Base-by-base conservation (phyloP, 1,284 basidiomycete genomes). In the Leccinum proliferum region DNA sequence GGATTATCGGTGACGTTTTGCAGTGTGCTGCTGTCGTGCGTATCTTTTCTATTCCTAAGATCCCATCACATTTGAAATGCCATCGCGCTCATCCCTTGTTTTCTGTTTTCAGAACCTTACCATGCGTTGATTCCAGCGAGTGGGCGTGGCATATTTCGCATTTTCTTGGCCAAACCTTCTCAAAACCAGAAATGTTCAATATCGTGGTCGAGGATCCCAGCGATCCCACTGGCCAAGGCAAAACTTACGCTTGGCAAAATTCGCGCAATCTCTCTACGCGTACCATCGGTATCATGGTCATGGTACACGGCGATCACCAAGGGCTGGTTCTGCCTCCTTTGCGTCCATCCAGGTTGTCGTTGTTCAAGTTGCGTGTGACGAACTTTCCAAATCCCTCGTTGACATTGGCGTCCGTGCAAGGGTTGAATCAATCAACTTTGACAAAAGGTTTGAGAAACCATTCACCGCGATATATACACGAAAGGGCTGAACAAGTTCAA, bases 281-380 rank as follows among this genome's bases (percentile, higher is more conserved):
- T 63, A 87, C 92, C 43, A 95, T 99, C 70, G 96, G 96, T 75
- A 94, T 98, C 64, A 98, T 98, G 95, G 96, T 98, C 72, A 99
- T 99, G 96, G 88, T 94, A 10, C 97, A 99, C 75, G 96, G 96
- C 60, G 97, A 99, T 77, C 94, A 99, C 76, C 93, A 98, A 74
- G 96, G 96, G 55, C 79, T 99, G 66, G 96, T 99, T 12, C 86
- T 98, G 66, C 97, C 96, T 37, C 96, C 96, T 61, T 99, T 25
- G 94, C 96, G n/a, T 87, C 86, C 67, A 77, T 96, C 29, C 96
- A 99, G 78, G 95, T 89, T 59, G 84, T 97, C 57, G 80, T 99
- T 67, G 90, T 99, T 55, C 66, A 78, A 78, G 68, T 92, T 99
- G 87, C 86, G 29, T 93, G 92, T 71, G 84, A 88, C 60, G 86